Conservation (phyloP, 2,329 filamentous ascomycete genomes). For the Cercospora berteroae region DNA sequence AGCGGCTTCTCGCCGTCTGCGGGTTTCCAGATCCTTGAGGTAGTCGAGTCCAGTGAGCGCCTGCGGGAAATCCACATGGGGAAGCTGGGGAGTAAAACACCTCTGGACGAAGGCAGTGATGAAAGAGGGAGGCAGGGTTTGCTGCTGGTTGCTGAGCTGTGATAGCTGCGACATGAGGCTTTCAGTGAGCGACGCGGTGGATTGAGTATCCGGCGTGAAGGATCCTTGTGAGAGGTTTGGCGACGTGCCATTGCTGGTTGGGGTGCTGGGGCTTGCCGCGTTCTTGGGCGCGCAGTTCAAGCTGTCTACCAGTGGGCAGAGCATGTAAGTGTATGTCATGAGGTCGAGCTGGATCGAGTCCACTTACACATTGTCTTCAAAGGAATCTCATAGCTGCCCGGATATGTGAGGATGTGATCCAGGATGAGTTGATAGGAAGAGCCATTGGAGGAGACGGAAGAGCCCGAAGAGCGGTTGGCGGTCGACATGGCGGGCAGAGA, state of each 20-base stretch:
- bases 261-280: constrained; percentile 33
- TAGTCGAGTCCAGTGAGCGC: constrained; percentile 66
- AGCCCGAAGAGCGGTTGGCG: constrained; percentile 31
- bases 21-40: constrained; percentile 60
- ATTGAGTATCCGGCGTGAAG: constrained; percentile 27
- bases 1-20: constrained; percentile 58
- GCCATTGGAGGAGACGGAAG: constrained; percentile 43
- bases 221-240: constrained; percentile 39
- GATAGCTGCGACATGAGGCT: constrained; percentile 57
- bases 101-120: constrained; percentile 61
- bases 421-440: constrained; percentile 48
- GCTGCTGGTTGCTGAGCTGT: constrained; percentile 59
- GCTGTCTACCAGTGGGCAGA: constrained; percentile 40
- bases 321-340: neutral
- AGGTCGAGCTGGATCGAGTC: neutral
- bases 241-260: constrained; percentile 38
- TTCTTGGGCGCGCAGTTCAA: constrained; percentile 59
- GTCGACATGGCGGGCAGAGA: constrained; percentile 11
- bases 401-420: constrained; percentile 61
- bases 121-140: constrained; percentile 61
- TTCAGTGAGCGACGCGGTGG: constrained; percentile 49
- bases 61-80: constrained; percentile 63
- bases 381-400: constrained; percentile 63
- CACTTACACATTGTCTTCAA: constrained; percentile 59
- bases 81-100: constrained; percentile 57